Conservation (phyloP, 2,329 filamentous ascomycete species). For the Colletotrichum truncatum region DNA sequence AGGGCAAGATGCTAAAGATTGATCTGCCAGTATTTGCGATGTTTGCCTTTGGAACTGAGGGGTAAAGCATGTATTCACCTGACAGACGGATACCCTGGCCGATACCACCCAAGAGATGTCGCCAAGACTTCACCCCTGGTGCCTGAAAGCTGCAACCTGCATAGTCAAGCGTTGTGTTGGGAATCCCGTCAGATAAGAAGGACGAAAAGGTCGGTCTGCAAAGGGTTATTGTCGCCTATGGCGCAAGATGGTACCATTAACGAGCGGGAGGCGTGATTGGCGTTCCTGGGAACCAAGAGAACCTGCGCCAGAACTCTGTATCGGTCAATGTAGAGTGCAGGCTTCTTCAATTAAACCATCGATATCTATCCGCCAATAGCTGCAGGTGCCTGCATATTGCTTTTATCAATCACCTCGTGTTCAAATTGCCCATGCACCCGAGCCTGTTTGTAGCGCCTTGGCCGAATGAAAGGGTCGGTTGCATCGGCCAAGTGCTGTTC, state of each 20-base stretch:
- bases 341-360: background rate
- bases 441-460: background rate
- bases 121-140: conserved; percentile 12
- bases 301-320: background rate
- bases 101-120: conserved; percentile 4
- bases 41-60: no score
- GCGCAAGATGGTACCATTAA: conserved; percentile 12
- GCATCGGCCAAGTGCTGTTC: conserved; percentile 6
- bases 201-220: background rate
- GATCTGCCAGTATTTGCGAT: no score
- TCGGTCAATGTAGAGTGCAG: background rate
- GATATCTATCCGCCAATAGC: background rate
- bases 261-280: background rate
- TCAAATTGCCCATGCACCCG: background rate
- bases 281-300: background rate
- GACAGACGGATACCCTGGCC: background rate
- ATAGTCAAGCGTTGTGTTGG: background rate
- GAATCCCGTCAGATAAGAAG: background rate
- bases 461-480: background rate
- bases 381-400: conserved; percentile 6
- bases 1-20: no score
- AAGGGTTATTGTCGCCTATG: background rate
- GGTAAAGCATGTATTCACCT: background rate
- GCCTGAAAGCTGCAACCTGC: background rate
- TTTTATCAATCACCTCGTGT: conserved; percentile 10